Evolutionary conservation across 495 filamentous ascomycete genomes (phyloP), one percentile per base, ranked within the genome.

Genomic region (Penicillium desertorum): DNA sequence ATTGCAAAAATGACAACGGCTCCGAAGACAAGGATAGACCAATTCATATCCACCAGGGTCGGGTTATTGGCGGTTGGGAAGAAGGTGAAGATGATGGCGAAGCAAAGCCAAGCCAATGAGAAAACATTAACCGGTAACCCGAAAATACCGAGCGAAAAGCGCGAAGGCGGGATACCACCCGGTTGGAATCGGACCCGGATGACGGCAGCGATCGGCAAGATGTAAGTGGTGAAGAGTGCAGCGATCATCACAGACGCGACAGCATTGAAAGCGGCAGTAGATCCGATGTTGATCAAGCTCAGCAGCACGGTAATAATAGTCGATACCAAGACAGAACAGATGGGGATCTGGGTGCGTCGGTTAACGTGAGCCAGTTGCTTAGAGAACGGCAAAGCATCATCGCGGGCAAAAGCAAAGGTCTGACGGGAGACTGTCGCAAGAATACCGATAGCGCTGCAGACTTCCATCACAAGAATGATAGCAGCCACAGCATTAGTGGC

Each of bases 321-420:
- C 8, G 77, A 76, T 19, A 83, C 67, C 5, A 78, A 62, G 46
- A 82, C 79, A 19, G 84, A 73, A 61, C 79, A 80, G 51, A 80
- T 64, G 10, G 81, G 84, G 36, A 88, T 76, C 48, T 79, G 75
- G 56, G 65, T 64, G 0, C 60, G 44, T 6, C 67, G 70, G 49
- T 80, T 76, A 19, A 80, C 62, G 19, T 72, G 49, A 8, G 74
- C 71, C 27, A 69, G 61, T 52, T 66, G 39, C 46, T 70, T 22
- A 2, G 76, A 69, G 57, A 74, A 78, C 0, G 73, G 71, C 4
- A 81, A 69, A 1, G 77, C 79, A 45, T 74, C 74, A 41, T 82
- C 79, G 6, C 79, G 72, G n/a, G 79, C 79, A 60, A 82, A 81
- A 6, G 79, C 74, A 43, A 72, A 81, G 16, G 76, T 68, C 53